These are phyloP conservation scores for Bryoglossum gracile DNA, from an alignment of 495 filamentous ascomycete genomes.

Conservation along the genomic window DNA sequence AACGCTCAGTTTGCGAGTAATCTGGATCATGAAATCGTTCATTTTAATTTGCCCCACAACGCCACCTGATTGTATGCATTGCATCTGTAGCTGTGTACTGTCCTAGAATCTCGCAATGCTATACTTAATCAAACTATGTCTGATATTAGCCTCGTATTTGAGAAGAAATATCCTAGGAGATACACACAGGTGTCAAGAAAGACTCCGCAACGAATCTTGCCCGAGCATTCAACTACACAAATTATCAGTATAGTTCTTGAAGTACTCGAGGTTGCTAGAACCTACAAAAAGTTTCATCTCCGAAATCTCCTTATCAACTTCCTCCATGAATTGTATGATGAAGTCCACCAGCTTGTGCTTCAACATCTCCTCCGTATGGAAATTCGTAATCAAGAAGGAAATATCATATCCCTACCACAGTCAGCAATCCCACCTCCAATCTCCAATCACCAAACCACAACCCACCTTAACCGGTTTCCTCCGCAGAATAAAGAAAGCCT, in stretches of 20 bases:
- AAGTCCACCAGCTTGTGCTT: slow-evolving; percentile 99
- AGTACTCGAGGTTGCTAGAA: slow-evolving; percentile 12
- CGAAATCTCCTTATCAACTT: slow-evolving; percentile 98
- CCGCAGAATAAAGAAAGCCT: slow-evolving; percentile 94
- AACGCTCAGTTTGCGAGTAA: too few relatives aligned
- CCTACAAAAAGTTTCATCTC: slow-evolving; percentile 99
- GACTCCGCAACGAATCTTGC: slow-evolving; percentile 98
- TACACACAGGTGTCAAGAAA: slow-evolving; percentile 88
- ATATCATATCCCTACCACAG: slow-evolving; percentile 84
- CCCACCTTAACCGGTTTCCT: slow-evolving; percentile 89
- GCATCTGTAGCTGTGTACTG: too few relatives aligned
- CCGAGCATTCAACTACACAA: slow-evolving; percentile 77
- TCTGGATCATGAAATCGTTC: too few relatives aligned
- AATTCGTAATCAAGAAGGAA: slow-evolving; percentile 96
- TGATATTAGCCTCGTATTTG: neutral
- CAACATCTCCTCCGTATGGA: slow-evolving; percentile 95
- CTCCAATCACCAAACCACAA: neutral
- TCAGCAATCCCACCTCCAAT: slow-evolving; percentile 4
- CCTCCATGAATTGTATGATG: slow-evolving; percentile 98
- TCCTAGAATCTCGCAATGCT: too few relatives aligned
- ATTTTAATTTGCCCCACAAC: too few relatives aligned
- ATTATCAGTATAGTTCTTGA: slow-evolving; percentile 22
- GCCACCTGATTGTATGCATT: too few relatives aligned
- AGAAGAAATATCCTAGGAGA: neutral
- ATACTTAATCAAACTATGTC: slow-evolving; percentile 4